These are phyloP conservation scores for Populus deltoides DNA, from an alignment of 345 rosid genomes.

Conservation along the genomic window DNA sequence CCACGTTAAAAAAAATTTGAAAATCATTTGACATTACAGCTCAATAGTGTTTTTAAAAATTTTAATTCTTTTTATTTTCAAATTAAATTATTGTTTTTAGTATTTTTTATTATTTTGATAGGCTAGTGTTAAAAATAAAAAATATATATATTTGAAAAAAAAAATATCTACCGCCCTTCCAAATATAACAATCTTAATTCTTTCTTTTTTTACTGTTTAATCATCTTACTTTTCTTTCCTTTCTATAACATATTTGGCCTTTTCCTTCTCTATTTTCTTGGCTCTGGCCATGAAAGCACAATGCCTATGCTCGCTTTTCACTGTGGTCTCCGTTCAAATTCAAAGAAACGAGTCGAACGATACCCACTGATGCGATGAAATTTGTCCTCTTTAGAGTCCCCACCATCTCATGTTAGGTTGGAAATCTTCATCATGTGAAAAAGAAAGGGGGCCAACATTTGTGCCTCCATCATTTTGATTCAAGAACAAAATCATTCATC, in stretches of 20 bases:
- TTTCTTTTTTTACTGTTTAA: background rate
- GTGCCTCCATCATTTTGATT: background rate
- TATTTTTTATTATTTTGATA: no score
- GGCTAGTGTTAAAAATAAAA: no score
- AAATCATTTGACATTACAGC: no score
- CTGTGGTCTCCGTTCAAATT: background rate
- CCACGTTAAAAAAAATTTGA: no score
- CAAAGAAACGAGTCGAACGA: background rate
- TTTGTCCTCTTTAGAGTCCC: background rate
- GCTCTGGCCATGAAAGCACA: background rate
- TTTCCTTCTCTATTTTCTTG: background rate
- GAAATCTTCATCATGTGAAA: background rate
- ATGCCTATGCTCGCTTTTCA: background rate
- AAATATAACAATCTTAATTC: no score
- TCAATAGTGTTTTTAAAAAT: no score
- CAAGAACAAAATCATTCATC: slow-evolving; percentile 1
- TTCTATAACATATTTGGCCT: background rate
- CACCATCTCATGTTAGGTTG: background rate
- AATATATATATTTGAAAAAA: no score
- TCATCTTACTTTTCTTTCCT: background rate
- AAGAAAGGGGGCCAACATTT: background rate
- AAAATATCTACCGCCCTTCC: no score
- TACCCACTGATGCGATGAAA: background rate
- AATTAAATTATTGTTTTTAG: no score
- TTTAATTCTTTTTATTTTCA: no score